Base-by-base conservation (phyloP, 805 yeast genomes). In the Diddensiella santjacobensis region DNA sequence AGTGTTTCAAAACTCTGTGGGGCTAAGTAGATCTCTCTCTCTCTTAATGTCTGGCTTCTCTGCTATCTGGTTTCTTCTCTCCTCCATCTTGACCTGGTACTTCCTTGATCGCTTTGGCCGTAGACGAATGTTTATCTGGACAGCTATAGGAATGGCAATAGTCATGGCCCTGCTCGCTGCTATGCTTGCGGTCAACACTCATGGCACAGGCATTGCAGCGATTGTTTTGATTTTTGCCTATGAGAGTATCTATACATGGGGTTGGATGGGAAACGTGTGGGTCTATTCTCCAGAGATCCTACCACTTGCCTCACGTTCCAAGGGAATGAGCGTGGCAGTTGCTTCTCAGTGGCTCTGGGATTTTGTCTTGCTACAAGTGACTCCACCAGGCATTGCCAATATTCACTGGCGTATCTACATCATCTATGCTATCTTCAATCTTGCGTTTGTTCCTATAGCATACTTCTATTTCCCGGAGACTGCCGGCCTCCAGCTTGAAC, bases 21-120 rank as follows among this genome's bases (percentile, higher is more conserved):
- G 38, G 6, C 22, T 44, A 3, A 44, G 44, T 38, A 6, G 42
- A 15, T 18, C 17, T 18, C 22, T 45, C 10, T 18, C 48, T 11
- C 19, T 38, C 5, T 29, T 51, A 4, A 49, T 49, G 44, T 48
- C 49, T 4, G 52, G 52, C 15, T 50, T 24, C 22, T 45, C 49
- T 15, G 40, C 45, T 20, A 22, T 51, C 18, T 43, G 51, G 51
- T 50, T 47, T 35, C 20, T 50, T 11, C 19, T 42, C 22, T 40
- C 45, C 37, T 43, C 76, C 11, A 67, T 75, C 42, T 61, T 70
- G 37, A 78, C 78, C 2, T 77, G 77, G 8, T 69, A 64, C 50
- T 66, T 71, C 6, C 77, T 78, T 19, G 78, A 74, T 59, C 59
- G 58, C 42, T 65, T 73, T 4, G 80, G 80, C 10, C 64, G 80